Evolutionary conservation across 768 basidiomycete species (phyloP), one percentile per base, ranked within the genome.

Genomic region (Agaricus sinodeliciosus): DNA sequence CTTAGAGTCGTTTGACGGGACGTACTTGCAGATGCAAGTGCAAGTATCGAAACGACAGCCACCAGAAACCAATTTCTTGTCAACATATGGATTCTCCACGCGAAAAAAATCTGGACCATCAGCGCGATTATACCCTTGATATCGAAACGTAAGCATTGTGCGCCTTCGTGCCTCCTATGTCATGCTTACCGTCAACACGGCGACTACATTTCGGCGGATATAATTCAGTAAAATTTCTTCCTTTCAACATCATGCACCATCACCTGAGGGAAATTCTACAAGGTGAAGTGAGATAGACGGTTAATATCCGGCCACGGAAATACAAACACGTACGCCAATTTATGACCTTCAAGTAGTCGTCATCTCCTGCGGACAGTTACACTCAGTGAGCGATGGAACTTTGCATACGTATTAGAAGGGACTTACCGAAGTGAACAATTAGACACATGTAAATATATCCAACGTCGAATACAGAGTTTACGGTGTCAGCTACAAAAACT

Each of bases 81-180:
- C 6, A 69, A 54, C 3, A 65, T 59, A 18, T 58, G 57, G 37
- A 69, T 56, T 22, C 67, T 60, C 68, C 66, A 69, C 4, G 74
- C 74, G 40, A 76, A 77, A 59, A 79, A 80, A 4, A 72, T 54
- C 48, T 79, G 77, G 8, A 77, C 76, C 8, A 70, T 57, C 4
- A 67, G 55, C 0, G 72, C 73, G 31, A 75, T 74, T 48, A 79
- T 66, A 2, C 69, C 76, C 77, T 78, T 18, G 31, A 18, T 31
- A 31, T 31, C 31, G 7, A 11, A 11, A 11, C 31, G 11, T 31
- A 7, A 31, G 7, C 11, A 31, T 11, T 31, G 22, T 22, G 22
- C 1, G 22, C 31, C 7, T 8, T 11, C 11, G 2, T 31, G 11
- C 31, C 31, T 31, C 31, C 31, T 31, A 31, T 31, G 7, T 31